phyloP scores from a whole-genome alignment of 2,329 filamentous ascomycete genomes.

The Penicillium sp. region DNA sequence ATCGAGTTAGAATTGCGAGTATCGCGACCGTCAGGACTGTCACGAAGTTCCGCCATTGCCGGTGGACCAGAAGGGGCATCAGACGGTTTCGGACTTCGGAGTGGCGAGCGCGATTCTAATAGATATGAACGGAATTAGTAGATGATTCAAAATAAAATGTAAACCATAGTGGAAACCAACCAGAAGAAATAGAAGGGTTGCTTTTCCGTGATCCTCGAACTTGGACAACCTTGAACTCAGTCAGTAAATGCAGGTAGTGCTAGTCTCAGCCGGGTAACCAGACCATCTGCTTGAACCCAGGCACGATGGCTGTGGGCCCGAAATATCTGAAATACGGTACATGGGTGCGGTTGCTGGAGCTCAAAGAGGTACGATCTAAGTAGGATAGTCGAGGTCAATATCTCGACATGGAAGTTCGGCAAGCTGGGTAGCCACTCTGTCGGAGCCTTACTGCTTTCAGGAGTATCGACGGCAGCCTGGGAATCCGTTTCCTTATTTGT shows the following conservation, averaged over 20 bases:
- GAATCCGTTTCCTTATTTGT: constrained; percentile 25
- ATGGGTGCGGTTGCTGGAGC: constrained; percentile 37
- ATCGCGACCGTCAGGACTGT: constrained; percentile 30
- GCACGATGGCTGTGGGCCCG: constrained; percentile 83
- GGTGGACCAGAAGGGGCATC: constrained; percentile 20
- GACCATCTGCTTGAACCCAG: constrained; percentile 90
- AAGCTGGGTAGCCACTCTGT: background rate
- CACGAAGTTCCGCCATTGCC: constrained; percentile 22
- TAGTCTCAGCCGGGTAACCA: background rate
- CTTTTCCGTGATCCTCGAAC: constrained; percentile 55
- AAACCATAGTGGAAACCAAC: constrained; percentile 20
- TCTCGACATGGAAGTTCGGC: background rate
- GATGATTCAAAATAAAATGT: background rate
- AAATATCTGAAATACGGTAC: constrained; percentile 91
- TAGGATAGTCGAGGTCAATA: constrained; percentile 6
- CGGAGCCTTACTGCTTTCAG: constrained; percentile 36
- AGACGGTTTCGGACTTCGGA: constrained; percentile 32
- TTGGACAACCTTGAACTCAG: constrained; percentile 52
- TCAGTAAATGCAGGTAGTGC: constrained; percentile 14
- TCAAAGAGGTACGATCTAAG: constrained; percentile 37
- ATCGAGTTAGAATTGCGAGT: constrained; percentile 42
- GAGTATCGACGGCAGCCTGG: constrained; percentile 28
- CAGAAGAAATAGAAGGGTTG: constrained; percentile 39
- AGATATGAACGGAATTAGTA: background rate
- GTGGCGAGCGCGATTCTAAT: constrained; percentile 35